phyloP scores from a whole-genome alignment of 2,329 filamentous ascomycete genomes.

The Escovopsis sp. region DNA sequence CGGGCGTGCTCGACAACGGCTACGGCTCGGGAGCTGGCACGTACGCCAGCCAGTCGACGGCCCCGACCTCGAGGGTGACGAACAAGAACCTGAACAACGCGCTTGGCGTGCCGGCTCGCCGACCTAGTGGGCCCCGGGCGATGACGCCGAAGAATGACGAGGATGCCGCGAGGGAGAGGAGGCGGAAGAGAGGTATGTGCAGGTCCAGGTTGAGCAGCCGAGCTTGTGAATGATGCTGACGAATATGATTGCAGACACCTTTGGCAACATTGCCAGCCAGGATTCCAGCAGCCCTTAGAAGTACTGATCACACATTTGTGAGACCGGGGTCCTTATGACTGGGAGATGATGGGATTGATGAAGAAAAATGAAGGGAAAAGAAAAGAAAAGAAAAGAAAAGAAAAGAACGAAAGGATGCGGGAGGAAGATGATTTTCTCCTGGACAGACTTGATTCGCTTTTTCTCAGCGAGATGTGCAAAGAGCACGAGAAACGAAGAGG shows the following conservation, averaged over 20 bases:
- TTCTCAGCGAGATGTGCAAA: too few relatives aligned
- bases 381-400: neutral
- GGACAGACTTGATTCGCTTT: neutral
- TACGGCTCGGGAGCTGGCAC: constrained; percentile 32
- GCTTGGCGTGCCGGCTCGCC: constrained; percentile 34
- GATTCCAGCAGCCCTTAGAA: constrained; percentile 23
- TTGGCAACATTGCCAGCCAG: constrained; percentile 19
- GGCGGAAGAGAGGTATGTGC: constrained; percentile 42
- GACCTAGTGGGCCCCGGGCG: constrained; percentile 43
- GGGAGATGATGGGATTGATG: neutral
- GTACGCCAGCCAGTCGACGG: constrained; percentile 35
- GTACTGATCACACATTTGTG: neutral
- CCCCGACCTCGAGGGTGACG: constrained; percentile 41
- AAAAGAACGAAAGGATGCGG: neutral
- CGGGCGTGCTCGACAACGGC: constrained; percentile 39
- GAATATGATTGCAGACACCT: constrained; percentile 16
- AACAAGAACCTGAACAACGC: constrained; percentile 43
- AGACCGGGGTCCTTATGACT: neutral
- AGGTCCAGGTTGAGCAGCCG: too few relatives aligned
- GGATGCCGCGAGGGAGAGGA: constrained; percentile 30
- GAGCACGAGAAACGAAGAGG: too few relatives aligned
- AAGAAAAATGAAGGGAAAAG: neutral
- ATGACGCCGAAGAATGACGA: constrained; percentile 45
- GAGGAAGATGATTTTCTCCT: too few relatives aligned
- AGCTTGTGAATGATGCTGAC: neutral